phyloP scores from a whole-genome alignment of 306 rosid genomes.

The Prunus mongolica region DNA sequence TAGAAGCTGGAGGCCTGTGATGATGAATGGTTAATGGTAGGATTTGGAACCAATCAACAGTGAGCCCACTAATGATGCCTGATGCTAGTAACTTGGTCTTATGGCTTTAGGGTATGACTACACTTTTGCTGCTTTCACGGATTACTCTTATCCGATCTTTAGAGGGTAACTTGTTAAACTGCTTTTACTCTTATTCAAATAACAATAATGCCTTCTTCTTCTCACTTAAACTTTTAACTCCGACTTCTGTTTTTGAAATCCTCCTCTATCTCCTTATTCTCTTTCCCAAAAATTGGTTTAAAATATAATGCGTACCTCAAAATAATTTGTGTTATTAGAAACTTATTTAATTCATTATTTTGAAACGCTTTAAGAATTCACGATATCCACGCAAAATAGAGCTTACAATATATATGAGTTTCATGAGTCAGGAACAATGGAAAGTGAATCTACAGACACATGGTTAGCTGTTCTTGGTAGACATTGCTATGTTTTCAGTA shows the following conservation, averaged over 20 bases:
- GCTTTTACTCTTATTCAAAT: conserved; percentile 16
- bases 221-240: conserved; percentile 13
- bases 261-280: conserved; percentile 1
- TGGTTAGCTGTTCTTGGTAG: no score
- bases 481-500: neutral
- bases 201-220: conserved; percentile 34
- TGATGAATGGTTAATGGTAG: neutral
- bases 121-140: neutral
- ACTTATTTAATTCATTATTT: neutral
- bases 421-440: neutral
- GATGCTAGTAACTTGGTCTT: neutral
- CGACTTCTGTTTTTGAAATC: conserved; percentile 11
- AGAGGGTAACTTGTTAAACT: conserved; percentile 1
- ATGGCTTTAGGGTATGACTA: neutral
- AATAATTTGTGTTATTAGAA: conserved; percentile 7
- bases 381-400: neutral
- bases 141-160: neutral
- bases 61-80: neutral
- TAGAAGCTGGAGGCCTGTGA: neutral
- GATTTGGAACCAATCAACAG: neutral
- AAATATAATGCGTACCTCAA: conserved; percentile 3
- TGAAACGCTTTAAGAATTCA: neutral
- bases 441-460: neutral
- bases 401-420: neutral
- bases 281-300: conserved; percentile 2